Evolutionary conservation across 768 basidiomycete species (phyloP), one percentile per base, ranked within the genome.

Genomic region (Rhizopogon sp.): DNA sequence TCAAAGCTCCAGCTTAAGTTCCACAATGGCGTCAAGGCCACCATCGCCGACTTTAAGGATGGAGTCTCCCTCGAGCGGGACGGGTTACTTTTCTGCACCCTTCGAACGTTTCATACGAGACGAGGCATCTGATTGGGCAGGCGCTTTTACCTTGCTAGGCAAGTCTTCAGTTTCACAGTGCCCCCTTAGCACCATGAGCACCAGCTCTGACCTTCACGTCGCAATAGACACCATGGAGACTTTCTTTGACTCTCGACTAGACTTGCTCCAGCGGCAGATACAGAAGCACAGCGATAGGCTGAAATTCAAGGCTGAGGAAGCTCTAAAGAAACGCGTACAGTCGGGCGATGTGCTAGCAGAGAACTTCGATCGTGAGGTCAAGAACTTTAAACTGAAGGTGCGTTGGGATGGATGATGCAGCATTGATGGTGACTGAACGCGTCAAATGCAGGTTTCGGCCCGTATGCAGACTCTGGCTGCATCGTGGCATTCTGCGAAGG

Each of bases 401-500:
- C 45, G 69, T 59, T 25, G 25, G 25, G 25, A 41, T n/a, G 25
- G 51, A 11, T 9, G 33, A 2, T 41, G 9, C 25, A 16, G 8
- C 9, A 39, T 57, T 28, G 16, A 17, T 31, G 20, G 45, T 1
- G 35, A 16, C 22, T 22, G 14, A 35, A 65, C n/a, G 46, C 45
- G 39, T 39, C 22, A 17, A 42, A 37, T 50, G 31, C 61, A 95
- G 94, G 79, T 96, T 39, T 87, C 90, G 0, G 76, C 77, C 50
- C 88, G 93, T 43, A 85, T 97, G 75, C 82, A 87, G 22, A 77
- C 78, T 2, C 73, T 99, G n/a, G 72, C 85, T 33, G 75, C 81
- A 10, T 86, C 91, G 33, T 99, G 97, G 97, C 89, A 96, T 63
- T 94, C 93, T 13, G 88, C 93, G 3, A 90, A 92, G 69, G 88